Evolutionary conservation across 2,329 filamentous ascomycete genomes (phyloP).

Genomic region (Paecilomyces formosus): DNA sequence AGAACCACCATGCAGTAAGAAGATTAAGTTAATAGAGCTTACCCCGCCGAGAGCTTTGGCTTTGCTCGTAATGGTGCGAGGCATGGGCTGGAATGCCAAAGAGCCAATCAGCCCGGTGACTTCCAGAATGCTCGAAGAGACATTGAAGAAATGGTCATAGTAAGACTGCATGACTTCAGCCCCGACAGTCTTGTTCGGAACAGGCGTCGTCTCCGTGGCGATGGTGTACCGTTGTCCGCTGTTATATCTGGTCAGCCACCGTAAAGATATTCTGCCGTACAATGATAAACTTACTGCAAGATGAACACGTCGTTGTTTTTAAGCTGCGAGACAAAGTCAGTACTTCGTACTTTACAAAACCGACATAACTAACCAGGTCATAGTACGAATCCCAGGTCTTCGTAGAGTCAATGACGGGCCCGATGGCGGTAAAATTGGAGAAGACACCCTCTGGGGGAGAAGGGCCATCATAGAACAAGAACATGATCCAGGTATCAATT

Average conservation of each 20-base stretch:
- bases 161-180: slow-evolving; percentile 21
- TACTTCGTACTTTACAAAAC: neutral
- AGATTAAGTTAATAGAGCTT: slow-evolving; percentile 9
- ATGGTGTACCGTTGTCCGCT: slow-evolving; percentile 34
- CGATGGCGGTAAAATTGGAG: slow-evolving; percentile 47
- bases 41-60: slow-evolving; percentile 29
- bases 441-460: slow-evolving; percentile 48
- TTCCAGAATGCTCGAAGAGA: slow-evolving; percentile 17
- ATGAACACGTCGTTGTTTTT: slow-evolving; percentile 37
- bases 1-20: neutral
- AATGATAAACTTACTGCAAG: slow-evolving; percentile 12
- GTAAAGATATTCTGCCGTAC: neutral
- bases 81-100: slow-evolving; percentile 31
- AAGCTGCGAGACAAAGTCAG: slow-evolving; percentile 11
- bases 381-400: slow-evolving; percentile 42
- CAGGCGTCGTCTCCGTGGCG: slow-evolving; percentile 30
- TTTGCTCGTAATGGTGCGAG: slow-evolving; percentile 23
- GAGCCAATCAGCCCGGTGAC: slow-evolving; percentile 23
- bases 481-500: slow-evolving; percentile 52
- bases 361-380: slow-evolving; percentile 31
- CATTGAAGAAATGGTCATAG: slow-evolving; percentile 26
- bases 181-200: slow-evolving; percentile 24
- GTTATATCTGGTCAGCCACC: neutral
- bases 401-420: slow-evolving; percentile 36
- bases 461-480: slow-evolving; percentile 56